A percentile compares a stretch with the other conserved stretches of the same genome.
These are phyloP conservation scores for Ceratobasidium sp. DNA, from an alignment of 1,284 basidiomycete species.

Conservation along the genomic window DNA sequence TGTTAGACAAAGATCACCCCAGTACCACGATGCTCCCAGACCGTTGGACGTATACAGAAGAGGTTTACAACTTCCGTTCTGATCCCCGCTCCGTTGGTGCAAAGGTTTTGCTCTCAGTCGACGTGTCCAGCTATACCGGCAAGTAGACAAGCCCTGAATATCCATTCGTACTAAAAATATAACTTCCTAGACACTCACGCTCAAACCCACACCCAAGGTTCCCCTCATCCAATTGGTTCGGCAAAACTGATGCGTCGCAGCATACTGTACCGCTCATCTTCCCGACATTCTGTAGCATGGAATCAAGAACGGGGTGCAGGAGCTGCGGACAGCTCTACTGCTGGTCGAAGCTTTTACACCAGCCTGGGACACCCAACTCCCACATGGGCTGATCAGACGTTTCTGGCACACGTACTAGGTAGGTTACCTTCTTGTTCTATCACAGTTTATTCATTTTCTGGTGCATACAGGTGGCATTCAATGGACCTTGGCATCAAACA, in stretches of 20 bases:
- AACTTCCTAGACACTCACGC: constrained; percentile 55
- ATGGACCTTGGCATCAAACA: constrained; percentile 70
- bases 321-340: constrained; percentile 54
- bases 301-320: constrained; percentile 73
- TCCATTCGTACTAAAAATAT: neutral
- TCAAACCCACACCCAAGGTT: constrained; percentile 62
- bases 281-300: constrained; percentile 63
- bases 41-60: constrained; percentile 66
- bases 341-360: constrained; percentile 82
- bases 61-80: constrained; percentile 79
- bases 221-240: constrained; percentile 66
- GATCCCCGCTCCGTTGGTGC: constrained; percentile 73
- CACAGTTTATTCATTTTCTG: constrained; percentile 15
- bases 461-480: constrained; percentile 67
- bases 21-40: constrained; percentile 68
- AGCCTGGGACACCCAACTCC: constrained; percentile 75
- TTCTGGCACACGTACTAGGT: constrained; percentile 64
- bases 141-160: constrained; percentile 39
- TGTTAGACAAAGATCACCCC: constrained; percentile 67
- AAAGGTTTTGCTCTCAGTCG: constrained; percentile 67
- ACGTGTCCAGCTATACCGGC: constrained; percentile 71
- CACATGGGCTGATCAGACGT: constrained; percentile 69
- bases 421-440: neutral
- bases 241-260: neutral
- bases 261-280: constrained; percentile 41